These are phyloP conservation scores for Raffaelea albimanens DNA, from an alignment of 2,329 filamentous ascomycete species.

Conservation along the genomic window DNA sequence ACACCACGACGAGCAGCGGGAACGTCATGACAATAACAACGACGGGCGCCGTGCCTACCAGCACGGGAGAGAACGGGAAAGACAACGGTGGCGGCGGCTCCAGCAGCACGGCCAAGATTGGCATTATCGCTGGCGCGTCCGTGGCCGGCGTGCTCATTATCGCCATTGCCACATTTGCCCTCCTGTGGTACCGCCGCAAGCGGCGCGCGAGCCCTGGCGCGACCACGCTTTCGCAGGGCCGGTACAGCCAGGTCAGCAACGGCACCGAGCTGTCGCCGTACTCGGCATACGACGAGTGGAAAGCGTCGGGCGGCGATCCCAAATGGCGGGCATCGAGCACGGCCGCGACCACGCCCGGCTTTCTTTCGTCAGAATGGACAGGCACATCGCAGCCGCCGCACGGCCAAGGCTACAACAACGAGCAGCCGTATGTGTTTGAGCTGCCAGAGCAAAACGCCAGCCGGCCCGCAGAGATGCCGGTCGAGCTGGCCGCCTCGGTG, in stretches of 20 bases:
- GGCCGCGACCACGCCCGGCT: neutral
- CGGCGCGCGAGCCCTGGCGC: slow-evolving; percentile 19
- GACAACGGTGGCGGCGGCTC: slow-evolving; percentile 4
- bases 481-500: neutral
- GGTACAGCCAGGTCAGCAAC: slow-evolving; percentile 6
- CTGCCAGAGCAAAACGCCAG: slow-evolving; percentile 34
- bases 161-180: slow-evolving; percentile 12
- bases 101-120: slow-evolving; percentile 15
- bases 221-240: slow-evolving; percentile 7
- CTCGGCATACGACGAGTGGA: slow-evolving; percentile 3
- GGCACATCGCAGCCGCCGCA: slow-evolving; percentile 24
- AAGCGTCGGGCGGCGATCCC: neutral
- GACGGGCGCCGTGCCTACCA: neutral
- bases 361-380: neutral
- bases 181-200: slow-evolving; percentile 16
- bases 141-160: slow-evolving; percentile 14
- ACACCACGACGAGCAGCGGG: slow-evolving; percentile 4
- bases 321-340: neutral
- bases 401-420: too few relatives aligned
- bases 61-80: neutral
- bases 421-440: slow-evolving; percentile 35
- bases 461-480: slow-evolving; percentile 19
- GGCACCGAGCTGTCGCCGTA: slow-evolving; percentile 1
- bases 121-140: slow-evolving; percentile 16
- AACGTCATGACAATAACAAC: slow-evolving; percentile 6